Conservation (phyloP, 345 rosid species). For the Geranium rotundifolium region DNA sequence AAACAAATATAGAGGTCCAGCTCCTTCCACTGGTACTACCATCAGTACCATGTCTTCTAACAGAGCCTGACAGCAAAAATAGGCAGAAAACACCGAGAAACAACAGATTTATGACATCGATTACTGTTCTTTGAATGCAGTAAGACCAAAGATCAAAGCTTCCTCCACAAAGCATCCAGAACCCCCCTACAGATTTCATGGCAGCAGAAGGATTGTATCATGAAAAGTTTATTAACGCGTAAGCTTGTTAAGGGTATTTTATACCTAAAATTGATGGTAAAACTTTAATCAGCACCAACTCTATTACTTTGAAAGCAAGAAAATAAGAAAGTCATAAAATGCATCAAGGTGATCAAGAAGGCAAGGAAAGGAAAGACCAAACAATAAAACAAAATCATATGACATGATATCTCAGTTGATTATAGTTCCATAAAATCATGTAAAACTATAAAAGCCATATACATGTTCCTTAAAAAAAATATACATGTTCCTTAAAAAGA, state of each 20-base stretch:
- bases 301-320: too few relatives aligned
- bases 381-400: too few relatives aligned
- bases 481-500: not conserved
- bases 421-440: too few relatives aligned
- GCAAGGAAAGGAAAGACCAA: not conserved
- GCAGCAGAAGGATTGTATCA: too few relatives aligned
- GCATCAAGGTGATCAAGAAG: not conserved
- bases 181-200: slow-evolving; percentile 25
- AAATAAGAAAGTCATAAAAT: too few relatives aligned
- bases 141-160: slow-evolving; percentile 29
- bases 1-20: slow-evolving; percentile 25
- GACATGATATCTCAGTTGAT: too few relatives aligned
- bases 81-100: slow-evolving; percentile 51
- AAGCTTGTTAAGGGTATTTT: too few relatives aligned
- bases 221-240: too few relatives aligned
- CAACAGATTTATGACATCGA: slow-evolving; percentile 41
- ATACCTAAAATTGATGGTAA: too few relatives aligned
- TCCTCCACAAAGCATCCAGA: slow-evolving; percentile 44
- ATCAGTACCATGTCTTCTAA: slow-evolving; percentile 12
- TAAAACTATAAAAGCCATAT: too few relatives aligned
- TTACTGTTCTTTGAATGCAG: slow-evolving; percentile 44
- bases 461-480: not conserved
- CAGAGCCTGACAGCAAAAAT: slow-evolving; percentile 22
- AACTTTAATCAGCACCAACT: too few relatives aligned
- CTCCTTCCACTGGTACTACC: slow-evolving; percentile 20